Evolutionary conservation across 176 grass and related monocot genomes (phyloP).

Genomic region (Aegilops longissima): DNA sequence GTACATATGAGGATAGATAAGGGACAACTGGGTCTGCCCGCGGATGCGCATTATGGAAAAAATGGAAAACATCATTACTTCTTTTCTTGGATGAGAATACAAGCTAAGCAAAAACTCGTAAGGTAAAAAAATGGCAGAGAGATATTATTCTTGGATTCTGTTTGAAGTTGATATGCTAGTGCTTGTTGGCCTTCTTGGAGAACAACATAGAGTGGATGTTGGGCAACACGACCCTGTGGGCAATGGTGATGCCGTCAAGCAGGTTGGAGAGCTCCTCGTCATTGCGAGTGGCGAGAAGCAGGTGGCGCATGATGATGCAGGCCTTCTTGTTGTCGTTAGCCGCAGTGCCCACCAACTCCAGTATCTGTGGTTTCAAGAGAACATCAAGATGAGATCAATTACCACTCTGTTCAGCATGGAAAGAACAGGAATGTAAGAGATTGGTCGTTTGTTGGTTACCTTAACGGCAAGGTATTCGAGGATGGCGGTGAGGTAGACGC

Average conservation of each 20-base stretch:
- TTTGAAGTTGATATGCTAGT: too few species aligned
- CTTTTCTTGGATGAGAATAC: too few species aligned
- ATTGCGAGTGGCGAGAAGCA: slow-evolving; percentile 22
- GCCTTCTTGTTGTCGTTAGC: slow-evolving; percentile 40
- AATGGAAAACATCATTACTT: too few species aligned
- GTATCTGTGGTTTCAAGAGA: neutral
- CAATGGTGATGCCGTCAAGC: slow-evolving; percentile 8
- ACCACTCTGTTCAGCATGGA: neutral
- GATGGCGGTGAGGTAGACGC: slow-evolving; percentile 31
- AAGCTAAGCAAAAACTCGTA: too few species aligned
- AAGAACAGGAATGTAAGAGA: neutral
- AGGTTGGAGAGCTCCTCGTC: slow-evolving; percentile 33
- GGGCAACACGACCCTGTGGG: neutral
- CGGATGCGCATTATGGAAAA: too few species aligned
- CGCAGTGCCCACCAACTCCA: slow-evolving; percentile 30
- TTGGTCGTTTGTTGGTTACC: neutral
- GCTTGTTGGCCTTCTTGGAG: neutral
- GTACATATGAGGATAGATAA: too few species aligned
- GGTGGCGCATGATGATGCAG: neutral
- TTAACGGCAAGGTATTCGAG: slow-evolving; percentile 42
- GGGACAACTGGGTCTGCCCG: too few species aligned
- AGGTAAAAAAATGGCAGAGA: too few species aligned
- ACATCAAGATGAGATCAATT: neutral
- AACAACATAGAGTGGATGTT: slow-evolving; percentile 21
- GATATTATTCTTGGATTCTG: too few species aligned